Conservation (phyloP, 495 filamentous ascomycete genomes). For the Elasticomyces elasticus region DNA sequence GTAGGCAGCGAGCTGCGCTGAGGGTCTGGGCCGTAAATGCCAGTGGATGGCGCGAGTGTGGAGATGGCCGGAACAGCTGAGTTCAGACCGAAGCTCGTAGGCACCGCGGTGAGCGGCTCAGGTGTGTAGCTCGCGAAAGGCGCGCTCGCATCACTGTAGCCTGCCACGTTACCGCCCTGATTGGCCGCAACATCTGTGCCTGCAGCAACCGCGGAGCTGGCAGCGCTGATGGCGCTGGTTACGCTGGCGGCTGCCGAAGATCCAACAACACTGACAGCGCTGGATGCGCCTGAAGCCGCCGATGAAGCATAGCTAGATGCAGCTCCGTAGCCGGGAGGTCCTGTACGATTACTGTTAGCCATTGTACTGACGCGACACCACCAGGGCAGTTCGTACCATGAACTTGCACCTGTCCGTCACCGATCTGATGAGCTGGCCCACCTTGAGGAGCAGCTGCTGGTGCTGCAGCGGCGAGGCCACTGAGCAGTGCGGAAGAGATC, state of each 20-base stretch:
- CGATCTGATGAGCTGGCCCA: background rate
- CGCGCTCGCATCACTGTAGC: conserved; percentile 30
- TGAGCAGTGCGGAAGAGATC: conserved; percentile 21
- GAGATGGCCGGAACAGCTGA: conserved; percentile 19
- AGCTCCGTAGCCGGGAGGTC: background rate
- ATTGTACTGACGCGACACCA: background rate
- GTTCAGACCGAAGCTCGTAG: conserved; percentile 19
- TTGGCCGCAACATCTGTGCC: background rate
- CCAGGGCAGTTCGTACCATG: background rate
- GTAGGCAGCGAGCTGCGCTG: conserved; percentile 23
- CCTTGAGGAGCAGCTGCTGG: conserved; percentile 25
- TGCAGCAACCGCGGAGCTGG: background rate
- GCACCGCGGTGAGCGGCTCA: conserved; percentile 12
- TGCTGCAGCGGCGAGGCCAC: conserved; percentile 25
- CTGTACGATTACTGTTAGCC: background rate
- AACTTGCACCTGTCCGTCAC: background rate
- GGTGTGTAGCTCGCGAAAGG: conserved; percentile 20
- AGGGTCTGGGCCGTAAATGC: conserved; percentile 13
- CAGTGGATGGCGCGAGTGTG: conserved; percentile 12
- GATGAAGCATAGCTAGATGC: conserved; percentile 10
- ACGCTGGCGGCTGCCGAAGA: no score
- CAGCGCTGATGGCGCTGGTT: background rate
- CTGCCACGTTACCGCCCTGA: conserved; percentile 18
- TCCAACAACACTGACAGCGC: background rate
- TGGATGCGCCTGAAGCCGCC: background rate